phyloP scores from a whole-genome alignment of 2,329 filamentous ascomycete genomes.

The Fusarium continuum region DNA sequence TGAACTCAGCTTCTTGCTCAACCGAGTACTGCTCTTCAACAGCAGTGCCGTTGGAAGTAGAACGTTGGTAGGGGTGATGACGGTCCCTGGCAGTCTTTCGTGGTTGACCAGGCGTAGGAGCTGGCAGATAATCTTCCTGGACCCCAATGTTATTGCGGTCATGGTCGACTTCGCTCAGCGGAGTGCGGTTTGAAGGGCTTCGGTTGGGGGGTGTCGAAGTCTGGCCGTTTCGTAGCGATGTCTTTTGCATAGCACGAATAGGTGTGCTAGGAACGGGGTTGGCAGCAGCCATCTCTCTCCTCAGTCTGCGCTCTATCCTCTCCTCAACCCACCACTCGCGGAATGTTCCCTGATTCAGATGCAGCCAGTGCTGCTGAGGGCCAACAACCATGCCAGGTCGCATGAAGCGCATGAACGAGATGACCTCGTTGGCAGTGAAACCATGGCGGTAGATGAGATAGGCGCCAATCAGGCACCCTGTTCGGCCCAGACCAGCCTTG shows the following conservation, averaged over 20 bases:
- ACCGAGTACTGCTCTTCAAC: conserved; percentile 62
- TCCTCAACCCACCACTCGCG: conserved; percentile 98
- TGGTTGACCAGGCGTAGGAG: conserved; percentile 94
- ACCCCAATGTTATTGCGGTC: conserved; percentile 74
- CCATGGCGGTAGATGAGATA: conserved; percentile 98
- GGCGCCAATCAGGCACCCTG: conserved; percentile 94
- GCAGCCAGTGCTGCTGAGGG: conserved; percentile 98
- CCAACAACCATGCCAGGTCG: conserved; percentile 98
- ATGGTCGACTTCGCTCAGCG: conserved; percentile 92
- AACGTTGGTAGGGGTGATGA: conserved; percentile 76
- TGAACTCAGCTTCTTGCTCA: conserved; percentile 67
- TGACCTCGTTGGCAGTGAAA: conserved; percentile 97
- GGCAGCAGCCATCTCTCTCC: conserved; percentile 65
- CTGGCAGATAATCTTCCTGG: conserved; percentile 92
- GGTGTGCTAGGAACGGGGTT: conserved; percentile 66
- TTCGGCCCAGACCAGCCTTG: conserved; percentile 95
- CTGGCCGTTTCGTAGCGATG: conserved; percentile 69
- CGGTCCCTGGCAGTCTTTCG: conserved; percentile 86
- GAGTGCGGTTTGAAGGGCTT: conserved; percentile 77
- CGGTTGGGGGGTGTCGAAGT: conserved; percentile 87
- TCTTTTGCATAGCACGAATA: conserved; percentile 69
- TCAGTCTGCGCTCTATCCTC: conserved; percentile 75
- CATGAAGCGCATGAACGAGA: conserved; percentile 99
- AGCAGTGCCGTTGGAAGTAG: conserved; percentile 55
- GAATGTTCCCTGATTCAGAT: conserved; percentile 95